phyloP scores from a whole-genome alignment of 257 asterid genomes.

The Ophiorrhiza pumila region DNA sequence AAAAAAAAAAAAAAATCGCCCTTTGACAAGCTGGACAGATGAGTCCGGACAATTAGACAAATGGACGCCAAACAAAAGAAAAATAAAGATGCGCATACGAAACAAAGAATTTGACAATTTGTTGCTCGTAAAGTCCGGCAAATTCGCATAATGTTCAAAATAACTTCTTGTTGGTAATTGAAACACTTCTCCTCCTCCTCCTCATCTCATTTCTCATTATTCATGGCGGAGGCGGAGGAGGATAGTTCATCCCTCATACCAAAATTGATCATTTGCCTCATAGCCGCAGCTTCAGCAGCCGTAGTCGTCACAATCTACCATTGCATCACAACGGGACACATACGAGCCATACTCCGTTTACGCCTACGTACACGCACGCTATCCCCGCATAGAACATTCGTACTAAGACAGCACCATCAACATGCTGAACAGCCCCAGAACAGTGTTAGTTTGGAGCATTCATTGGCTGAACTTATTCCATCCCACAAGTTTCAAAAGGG shows the following conservation, averaged over 20 bases:
- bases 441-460: conserved; percentile 33
- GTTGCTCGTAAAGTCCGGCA: conserved; percentile 16
- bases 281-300: conserved; percentile 36
- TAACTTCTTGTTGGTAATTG: background rate
- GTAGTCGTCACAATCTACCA: conserved; percentile 33
- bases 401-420: background rate
- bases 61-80: background rate
- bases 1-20: too few species aligned
- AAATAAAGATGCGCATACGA: background rate
- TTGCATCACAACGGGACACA: conserved; percentile 24
- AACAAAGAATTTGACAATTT: background rate
- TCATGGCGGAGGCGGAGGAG: conserved; percentile 16
- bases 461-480: conserved; percentile 31
- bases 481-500: conserved; percentile 34
- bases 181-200: background rate
- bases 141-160: background rate
- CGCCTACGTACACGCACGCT: background rate
- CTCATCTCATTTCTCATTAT: background rate
- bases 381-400: background rate
- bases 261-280: conserved; percentile 28
- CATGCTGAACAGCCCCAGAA: background rate
- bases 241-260: conserved; percentile 18
- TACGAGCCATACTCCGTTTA: conserved; percentile 14
- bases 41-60: background rate
- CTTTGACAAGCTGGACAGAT: background rate